phyloP scores from a whole-genome alignment of 2,329 filamentous ascomycete species.

The Apiospora phragmitis region DNA sequence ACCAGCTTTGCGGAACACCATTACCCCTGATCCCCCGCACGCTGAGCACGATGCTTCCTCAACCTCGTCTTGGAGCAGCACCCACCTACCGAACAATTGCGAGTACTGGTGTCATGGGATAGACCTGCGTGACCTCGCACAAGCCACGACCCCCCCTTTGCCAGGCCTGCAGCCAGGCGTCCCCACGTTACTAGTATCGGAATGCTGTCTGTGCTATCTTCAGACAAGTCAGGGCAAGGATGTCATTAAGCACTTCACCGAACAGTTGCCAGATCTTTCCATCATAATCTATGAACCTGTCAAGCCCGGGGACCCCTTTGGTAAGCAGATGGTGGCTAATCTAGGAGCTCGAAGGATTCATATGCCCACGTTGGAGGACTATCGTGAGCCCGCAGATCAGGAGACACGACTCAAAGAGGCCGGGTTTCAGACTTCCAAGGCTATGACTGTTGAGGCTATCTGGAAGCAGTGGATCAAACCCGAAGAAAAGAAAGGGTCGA shows the following conservation, averaged over 20 bases:
- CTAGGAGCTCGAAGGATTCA: constrained; percentile 78
- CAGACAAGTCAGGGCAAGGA: constrained; percentile 61
- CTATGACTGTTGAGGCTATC: constrained; percentile 54
- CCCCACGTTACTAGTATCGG: constrained; percentile 85
- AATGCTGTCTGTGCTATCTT: constrained; percentile 94
- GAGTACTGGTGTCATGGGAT: constrained; percentile 62
- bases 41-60: constrained; percentile 18
- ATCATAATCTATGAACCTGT: constrained; percentile 89
- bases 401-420: constrained; percentile 63
- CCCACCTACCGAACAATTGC: constrained; percentile 36
- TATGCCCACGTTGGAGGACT: constrained; percentile 79
- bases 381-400: constrained; percentile 69
- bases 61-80: constrained; percentile 41
- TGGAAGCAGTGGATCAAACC: constrained; percentile 74
- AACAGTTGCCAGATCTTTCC: constrained; percentile 48
- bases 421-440: constrained; percentile 57
- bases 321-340: constrained; percentile 89
- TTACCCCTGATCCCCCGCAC: constrained; percentile 20
- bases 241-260: constrained; percentile 66
- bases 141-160: constrained; percentile 29
- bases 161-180: constrained; percentile 53
- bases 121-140: constrained; percentile 66
- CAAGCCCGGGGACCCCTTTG: constrained; percentile 80
- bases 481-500: constrained; percentile 77
- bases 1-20: constrained; percentile 30